phyloP scores from a whole-genome alignment of 2,329 filamentous ascomycete genomes.

The Hypoxylon sp. region DNA sequence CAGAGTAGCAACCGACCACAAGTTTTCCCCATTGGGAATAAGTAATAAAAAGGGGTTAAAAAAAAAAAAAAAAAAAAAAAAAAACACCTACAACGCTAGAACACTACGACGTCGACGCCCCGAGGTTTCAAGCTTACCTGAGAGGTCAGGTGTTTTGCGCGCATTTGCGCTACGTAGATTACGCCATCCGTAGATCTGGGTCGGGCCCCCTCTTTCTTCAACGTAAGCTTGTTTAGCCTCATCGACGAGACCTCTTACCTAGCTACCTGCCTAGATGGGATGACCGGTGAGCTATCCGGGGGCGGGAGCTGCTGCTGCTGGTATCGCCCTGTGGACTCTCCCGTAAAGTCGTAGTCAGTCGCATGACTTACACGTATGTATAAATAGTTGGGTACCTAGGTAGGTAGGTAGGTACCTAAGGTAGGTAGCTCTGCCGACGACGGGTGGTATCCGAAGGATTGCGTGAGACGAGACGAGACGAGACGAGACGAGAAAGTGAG shows the following conservation, averaged over 20 bases:
- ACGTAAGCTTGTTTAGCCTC: constrained; percentile 20
- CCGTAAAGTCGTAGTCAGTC: constrained; percentile 6
- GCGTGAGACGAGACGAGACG: constrained; percentile 30
- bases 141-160: constrained; percentile 32
- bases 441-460: constrained; percentile 29
- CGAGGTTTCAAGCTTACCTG: constrained; percentile 31
- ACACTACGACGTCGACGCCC: constrained; percentile 9
- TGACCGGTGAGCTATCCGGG: constrained; percentile 29
- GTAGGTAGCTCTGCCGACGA: constrained; percentile 23
- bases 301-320: constrained; percentile 29
- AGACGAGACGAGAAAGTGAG: constrained; percentile 26
- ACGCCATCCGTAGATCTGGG: constrained; percentile 36
- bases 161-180: constrained; percentile 23
- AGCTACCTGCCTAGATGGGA: constrained; percentile 11
- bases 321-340: constrained; percentile 8
- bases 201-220: constrained; percentile 14
- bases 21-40: not conserved
- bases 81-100: too few species aligned
- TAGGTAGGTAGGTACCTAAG: not conserved
- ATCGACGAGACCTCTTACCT: constrained; percentile 16
- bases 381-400: too few species aligned
- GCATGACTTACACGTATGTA: constrained; percentile 24
- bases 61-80: too few species aligned
- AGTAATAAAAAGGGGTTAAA: too few species aligned
- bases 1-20: not conserved